Evolutionary conservation across 2,329 filamentous ascomycete species (phyloP).

Genomic region (Ceratocystis cacaofunesta): DNA sequence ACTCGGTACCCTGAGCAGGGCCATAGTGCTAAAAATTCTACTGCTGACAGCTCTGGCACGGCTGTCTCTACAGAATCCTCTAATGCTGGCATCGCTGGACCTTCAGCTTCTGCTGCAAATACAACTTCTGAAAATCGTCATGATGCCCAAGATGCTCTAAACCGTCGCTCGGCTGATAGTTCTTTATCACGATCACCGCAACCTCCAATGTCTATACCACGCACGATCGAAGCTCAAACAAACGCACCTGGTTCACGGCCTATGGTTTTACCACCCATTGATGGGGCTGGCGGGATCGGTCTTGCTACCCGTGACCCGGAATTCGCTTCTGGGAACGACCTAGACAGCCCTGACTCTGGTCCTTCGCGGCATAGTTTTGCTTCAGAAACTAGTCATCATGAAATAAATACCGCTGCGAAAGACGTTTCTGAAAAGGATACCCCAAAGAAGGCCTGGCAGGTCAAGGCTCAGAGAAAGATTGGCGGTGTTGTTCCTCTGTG

Average conservation of each 20-base stretch:
- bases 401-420: conserved; percentile 37
- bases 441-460: conserved; percentile 33
- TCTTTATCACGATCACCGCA: neutral
- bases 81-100: neutral
- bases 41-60: neutral
- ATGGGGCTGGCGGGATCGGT: conserved; percentile 47
- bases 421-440: conserved; percentile 33
- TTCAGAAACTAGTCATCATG: conserved; percentile 37
- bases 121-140: conserved; percentile 4
- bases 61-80: conserved; percentile 9
- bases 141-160: neutral
- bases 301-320: conserved; percentile 47
- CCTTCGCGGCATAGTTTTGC: conserved; percentile 38
- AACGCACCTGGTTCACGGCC: neutral
- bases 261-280: conserved; percentile 24
- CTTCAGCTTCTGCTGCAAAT: conserved; percentile 9
- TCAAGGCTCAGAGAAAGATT: conserved; percentile 37
- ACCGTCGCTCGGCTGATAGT: neutral
- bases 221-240: neutral
- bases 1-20: conserved; percentile 71
- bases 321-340: conserved; percentile 40
- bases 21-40: conserved; percentile 37
- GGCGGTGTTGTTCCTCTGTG: conserved; percentile 48
- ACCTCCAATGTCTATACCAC: conserved; percentile 6
- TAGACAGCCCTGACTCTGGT: conserved; percentile 35